Base-by-base conservation (phyloP, 78 protist genomes). In the Dictyostelium brefeldianum region DNA sequence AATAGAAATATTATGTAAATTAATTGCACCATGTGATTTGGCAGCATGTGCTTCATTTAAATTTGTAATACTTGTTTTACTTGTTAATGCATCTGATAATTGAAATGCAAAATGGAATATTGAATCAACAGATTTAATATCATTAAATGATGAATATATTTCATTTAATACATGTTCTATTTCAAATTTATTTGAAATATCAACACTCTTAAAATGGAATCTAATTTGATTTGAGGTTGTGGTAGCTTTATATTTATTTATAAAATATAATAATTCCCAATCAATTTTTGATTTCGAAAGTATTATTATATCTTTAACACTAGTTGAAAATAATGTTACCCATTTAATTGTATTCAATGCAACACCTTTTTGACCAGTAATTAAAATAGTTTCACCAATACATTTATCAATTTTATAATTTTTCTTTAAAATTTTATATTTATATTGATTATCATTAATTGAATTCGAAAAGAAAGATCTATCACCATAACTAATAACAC, bases 1-100 rank as follows among this genome's bases (percentile, higher is more conserved):
- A 69, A 71, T 59, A 5, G 43, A 29, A 0, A 80, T 4, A 25
- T 70, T 8, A 56, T 94, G 96, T 1, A 94, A 27, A 47, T 80
- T 47, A 51, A 91, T 64, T 14, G 90, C 94, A 31, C 96, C 96
- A 20, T 80, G 7, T 0, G 80, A 79, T 20, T 94, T 94, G 4
- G 96, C 90, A 69, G 25, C 43, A n/a, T 48, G 70, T 20, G 43
- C 31, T n/a, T 62, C 31, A 7, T 20, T 62, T 1, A 62, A 25
- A 25, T 62, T 25, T 14, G 12, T 5, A 25, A 25, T 25, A 14
- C 5, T 14, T 62, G n/a, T 62, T 4, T 62, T 25, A n/a, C n/a
- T 62, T 25, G 29, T 20, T 1, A 7, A 14, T 62, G 5, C 70
- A 25, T 25, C 70, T n/a, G 43, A 18, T 5, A 25, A 20, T 62